Base-by-base conservation (phyloP, 352 stramenopile species). In the Pythium guiyangense region DNA sequence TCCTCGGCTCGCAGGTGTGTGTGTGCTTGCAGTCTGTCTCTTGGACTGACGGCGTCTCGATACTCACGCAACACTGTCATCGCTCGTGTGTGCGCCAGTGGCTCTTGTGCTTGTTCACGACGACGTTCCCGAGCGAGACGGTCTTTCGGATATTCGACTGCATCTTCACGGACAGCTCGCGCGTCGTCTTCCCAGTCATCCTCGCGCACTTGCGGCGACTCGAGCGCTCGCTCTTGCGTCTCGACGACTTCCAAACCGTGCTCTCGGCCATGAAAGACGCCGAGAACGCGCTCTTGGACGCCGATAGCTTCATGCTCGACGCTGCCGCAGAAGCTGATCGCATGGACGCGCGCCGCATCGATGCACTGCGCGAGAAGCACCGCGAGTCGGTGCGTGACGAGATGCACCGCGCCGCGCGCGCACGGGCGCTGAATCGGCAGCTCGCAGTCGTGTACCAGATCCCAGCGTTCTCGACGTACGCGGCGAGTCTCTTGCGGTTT, bases 31-130 rank as follows among this genome's bases (percentile, higher is more conserved):
- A 22, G 22, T 22, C 22, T 22, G 22, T 22, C 22, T 22, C 22
- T 22, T 22, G 22, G 22, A 22, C 22, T 22, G 22, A 22, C 22
- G 22, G 22, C 22, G 22, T 22, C 22, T 22, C 22, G 22, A 22
- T 22, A 22, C 22, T 22, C 22, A 22, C 22, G 22, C 22, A 22
- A 22, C 22, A 22, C 22, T 22, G 22, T 22, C 22, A 22, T 22
- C 22, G 22, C 22, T 22, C 22, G 22, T 22, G 22, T 22, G 31
- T 48, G 20, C 26, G 14, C 22, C 39, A 96, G 74, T 97, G 89
- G 89, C 69, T 97, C 20, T 49, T 97, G 10, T 97, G 89, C 55
- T 61, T 96, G 18, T 97, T 97, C 67, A 92, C 92, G 6, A 97
- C 90, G 20, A 96, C 85, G 2, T 91, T 97, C 25, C 85, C 84